These are phyloP conservation scores for Trypanosoma mega DNA, from an alignment of 208 protist species.

Conservation along the genomic window DNA sequence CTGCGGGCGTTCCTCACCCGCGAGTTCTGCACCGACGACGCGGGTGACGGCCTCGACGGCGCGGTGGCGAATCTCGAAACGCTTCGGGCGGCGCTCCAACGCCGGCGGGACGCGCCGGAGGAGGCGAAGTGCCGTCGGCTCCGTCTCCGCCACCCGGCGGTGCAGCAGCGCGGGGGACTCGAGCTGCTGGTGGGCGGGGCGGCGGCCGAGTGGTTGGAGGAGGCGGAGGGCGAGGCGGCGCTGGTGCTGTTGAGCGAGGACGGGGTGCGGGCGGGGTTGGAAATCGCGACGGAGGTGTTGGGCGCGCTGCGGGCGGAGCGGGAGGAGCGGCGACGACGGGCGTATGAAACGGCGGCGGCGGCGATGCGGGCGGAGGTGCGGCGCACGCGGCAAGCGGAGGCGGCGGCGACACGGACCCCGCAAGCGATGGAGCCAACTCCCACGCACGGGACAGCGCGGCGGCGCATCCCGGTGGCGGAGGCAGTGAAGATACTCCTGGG, in stretches of 20 bases:
- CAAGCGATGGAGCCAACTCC: no score
- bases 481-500: slow-evolving; percentile 54
- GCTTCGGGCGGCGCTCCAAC: slow-evolving; percentile 24
- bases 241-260: slow-evolving; percentile 9
- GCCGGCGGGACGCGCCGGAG: background rate
- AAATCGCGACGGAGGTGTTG: slow-evolving; percentile 7
- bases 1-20: slow-evolving; percentile 36
- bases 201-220: slow-evolving; percentile 24
- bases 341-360: slow-evolving; percentile 30
- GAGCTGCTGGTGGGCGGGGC: slow-evolving; percentile 53
- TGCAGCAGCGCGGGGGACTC: slow-evolving; percentile 64
- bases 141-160: slow-evolving; percentile 29
- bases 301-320: slow-evolving; percentile 1
- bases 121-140: slow-evolving; percentile 22
- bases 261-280: slow-evolving; percentile 11
- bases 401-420: background rate
- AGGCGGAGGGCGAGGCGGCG: slow-evolving; percentile 4
- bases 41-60: slow-evolving; percentile 58
- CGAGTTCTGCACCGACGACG: slow-evolving; percentile 57
- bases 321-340: slow-evolving; percentile 12
- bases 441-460: background rate
- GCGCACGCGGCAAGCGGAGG: background rate
- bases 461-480: slow-evolving; percentile 43
- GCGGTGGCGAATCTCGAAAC: slow-evolving; percentile 19
- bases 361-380: slow-evolving; percentile 28